Conservation (phyloP, 2,329 filamentous ascomycete genomes). For the Elsinoe arachidis region DNA sequence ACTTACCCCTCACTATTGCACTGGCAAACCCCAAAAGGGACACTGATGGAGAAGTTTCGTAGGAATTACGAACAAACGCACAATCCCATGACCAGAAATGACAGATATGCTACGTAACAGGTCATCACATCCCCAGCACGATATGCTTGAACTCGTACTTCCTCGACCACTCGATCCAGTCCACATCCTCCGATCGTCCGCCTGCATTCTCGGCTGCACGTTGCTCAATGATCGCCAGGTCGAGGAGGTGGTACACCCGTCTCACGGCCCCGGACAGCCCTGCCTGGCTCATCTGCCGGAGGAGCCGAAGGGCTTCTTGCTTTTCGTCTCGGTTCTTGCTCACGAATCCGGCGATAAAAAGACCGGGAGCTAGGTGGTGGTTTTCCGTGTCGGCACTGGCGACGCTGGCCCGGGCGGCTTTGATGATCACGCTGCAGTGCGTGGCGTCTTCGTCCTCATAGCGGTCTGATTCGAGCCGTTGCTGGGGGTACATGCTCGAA, state of each 20-base stretch:
- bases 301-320: conserved; percentile 39
- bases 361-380: conserved; percentile 43
- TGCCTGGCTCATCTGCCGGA: conserved; percentile 38
- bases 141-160: conserved; percentile 40
- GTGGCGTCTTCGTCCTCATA: conserved; percentile 20
- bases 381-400: conserved; percentile 17
- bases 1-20: conserved; percentile 2
- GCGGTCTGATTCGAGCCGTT: conserved; percentile 30
- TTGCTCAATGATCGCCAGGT: conserved; percentile 42
- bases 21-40: background rate
- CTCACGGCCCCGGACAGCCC: conserved; percentile 42
- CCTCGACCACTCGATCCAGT: conserved; percentile 43
- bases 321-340: conserved; percentile 35
- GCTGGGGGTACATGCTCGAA: conserved; percentile 45
- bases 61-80: background rate
- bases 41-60: background rate
- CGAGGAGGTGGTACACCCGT: conserved; percentile 38
- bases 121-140: conserved; percentile 40
- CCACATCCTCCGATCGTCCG: conserved; percentile 37
- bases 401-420: conserved; percentile 28
- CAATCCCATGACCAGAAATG: too few species aligned
- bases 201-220: conserved; percentile 31
- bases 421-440: conserved; percentile 36
- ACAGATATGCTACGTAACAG: background rate
- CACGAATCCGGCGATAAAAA: conserved; percentile 47